These are phyloP conservation scores for Pichia sp. DNA, from an alignment of 1,139 yeast species.

Conservation along the genomic window DNA sequence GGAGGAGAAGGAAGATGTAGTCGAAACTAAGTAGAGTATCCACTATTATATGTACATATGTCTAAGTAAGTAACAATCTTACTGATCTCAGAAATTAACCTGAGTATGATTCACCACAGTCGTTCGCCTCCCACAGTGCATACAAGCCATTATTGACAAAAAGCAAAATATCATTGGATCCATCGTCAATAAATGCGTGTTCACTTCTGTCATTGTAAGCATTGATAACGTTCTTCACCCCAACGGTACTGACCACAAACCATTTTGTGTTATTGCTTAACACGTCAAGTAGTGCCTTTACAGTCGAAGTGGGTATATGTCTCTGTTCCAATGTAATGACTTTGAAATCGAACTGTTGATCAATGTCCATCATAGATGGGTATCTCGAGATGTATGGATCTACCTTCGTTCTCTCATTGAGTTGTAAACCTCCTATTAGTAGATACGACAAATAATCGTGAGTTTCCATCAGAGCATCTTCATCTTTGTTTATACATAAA, in stretches of 20 bases:
- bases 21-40: too few species aligned
- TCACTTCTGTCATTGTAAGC: conserved; percentile 20
- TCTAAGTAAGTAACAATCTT: too few species aligned
- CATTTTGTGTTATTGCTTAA: conserved; percentile 11
- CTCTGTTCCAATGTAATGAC: conserved; percentile 13
- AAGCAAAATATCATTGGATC: conserved; percentile 22
- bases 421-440: conserved; percentile 20
- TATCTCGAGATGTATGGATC: conserved; percentile 21
- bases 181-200: conserved; percentile 23
- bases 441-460: conserved; percentile 27
- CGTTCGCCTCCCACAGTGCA: conserved; percentile 24
- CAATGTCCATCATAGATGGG: conserved; percentile 10
- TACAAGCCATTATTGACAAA: conserved; percentile 14
- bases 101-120: conserved; percentile 23
- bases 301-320: conserved; percentile 10
- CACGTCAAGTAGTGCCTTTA: conserved; percentile 3
- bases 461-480: conserved; percentile 16
- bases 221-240: conserved; percentile 22
- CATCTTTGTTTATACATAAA: conserved; percentile 15
- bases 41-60: too few species aligned
- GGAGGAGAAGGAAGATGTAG: too few species aligned
- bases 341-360: conserved; percentile 6
- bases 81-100: too few species aligned
- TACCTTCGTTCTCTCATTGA: conserved; percentile 12
- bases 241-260: conserved; percentile 22